Evolutionary conservation across 192 early-diverging fungal species (phyloP).

Genomic region (Coemansia sp.): DNA sequence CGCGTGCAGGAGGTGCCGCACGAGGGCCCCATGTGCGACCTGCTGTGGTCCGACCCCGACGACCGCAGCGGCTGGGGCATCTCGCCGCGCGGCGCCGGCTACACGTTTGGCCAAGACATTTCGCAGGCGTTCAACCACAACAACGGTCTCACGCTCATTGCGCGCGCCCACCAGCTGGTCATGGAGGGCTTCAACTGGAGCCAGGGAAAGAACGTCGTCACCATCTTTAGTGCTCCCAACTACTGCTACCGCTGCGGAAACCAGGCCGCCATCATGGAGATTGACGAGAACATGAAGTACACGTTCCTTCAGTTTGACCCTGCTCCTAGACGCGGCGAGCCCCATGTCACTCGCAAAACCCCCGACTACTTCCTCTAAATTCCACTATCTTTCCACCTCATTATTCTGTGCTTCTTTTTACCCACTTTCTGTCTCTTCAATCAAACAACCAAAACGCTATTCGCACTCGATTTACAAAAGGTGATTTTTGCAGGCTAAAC

Average conservation of each 20-base stretch:
- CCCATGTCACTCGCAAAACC: conserved; percentile 95
- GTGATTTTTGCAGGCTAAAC: conserved; percentile 52
- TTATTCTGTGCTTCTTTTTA: background rate
- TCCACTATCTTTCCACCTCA: background rate
- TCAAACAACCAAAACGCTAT: too few relatives aligned
- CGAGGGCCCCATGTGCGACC: conserved; percentile 83
- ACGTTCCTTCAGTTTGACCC: conserved; percentile 99
- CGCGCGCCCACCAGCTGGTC: conserved; percentile 88
- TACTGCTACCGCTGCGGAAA: conserved; percentile 99
- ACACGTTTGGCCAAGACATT: conserved; percentile 87
- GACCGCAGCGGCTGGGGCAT: conserved; percentile 85
- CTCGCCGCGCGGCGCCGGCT: conserved; percentile 80
- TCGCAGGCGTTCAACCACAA: conserved; percentile 87
- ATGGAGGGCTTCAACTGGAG: conserved; percentile 99
- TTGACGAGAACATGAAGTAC: conserved; percentile 98
- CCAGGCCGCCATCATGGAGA: conserved; percentile 99
- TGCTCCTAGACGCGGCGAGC: conserved; percentile 94
- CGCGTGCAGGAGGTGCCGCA: conserved; percentile 90
- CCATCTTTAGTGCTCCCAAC: conserved; percentile 98
- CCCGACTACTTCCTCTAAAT: conserved; percentile 97
- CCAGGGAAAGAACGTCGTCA: conserved; percentile 97
- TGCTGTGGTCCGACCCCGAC: conserved; percentile 86
- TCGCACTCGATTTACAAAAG: background rate
- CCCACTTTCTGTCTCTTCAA: background rate
- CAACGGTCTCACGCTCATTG: conserved; percentile 95